Percentiles rank a stretch among this genome's conserved stretches.
Conservation (phyloP, 352 stramenopile genomes). For the Globisporangium rhizosaccharum region DNA sequence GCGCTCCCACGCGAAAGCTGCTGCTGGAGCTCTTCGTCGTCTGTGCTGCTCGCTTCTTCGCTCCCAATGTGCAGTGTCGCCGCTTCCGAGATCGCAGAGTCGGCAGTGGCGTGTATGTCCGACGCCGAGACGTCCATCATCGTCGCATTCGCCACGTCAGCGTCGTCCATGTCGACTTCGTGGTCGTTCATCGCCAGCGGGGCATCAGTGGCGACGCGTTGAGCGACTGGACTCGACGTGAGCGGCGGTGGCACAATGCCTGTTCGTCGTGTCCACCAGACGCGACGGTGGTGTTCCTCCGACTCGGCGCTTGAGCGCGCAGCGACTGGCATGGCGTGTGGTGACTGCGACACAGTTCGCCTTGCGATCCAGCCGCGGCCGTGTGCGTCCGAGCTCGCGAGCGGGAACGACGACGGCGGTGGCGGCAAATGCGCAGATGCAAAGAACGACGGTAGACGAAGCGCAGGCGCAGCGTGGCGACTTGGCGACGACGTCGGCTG, state of each 20-base stretch:
- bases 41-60: conserved; percentile 70
- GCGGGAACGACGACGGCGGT: too few species aligned
- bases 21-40: conserved; percentile 66
- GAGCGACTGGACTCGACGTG: neutral
- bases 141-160: conserved; percentile 14
- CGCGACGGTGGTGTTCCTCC: too few species aligned
- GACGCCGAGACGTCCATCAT: conserved; percentile 16
- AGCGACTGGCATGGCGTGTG: too few species aligned
- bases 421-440: neutral
- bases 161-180: conserved; percentile 11
- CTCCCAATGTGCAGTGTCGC: conserved; percentile 11
- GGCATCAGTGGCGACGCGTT: neutral
- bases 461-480: too few species aligned
- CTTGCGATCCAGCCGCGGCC: too few species aligned
- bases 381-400: too few species aligned
- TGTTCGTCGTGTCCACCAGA: too few species aligned
- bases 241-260: too few species aligned
- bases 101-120: neutral
- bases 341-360: too few species aligned
- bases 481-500: too few species aligned
- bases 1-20: conserved; percentile 49
- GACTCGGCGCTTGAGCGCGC: too few species aligned
- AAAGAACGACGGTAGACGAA: conserved; percentile 3
- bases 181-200: neutral
- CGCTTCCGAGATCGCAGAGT: too few species aligned